Evolutionary conservation across 2,329 filamentous ascomycete genomes (phyloP).

Genomic region (Microcyclosporella mali): DNA sequence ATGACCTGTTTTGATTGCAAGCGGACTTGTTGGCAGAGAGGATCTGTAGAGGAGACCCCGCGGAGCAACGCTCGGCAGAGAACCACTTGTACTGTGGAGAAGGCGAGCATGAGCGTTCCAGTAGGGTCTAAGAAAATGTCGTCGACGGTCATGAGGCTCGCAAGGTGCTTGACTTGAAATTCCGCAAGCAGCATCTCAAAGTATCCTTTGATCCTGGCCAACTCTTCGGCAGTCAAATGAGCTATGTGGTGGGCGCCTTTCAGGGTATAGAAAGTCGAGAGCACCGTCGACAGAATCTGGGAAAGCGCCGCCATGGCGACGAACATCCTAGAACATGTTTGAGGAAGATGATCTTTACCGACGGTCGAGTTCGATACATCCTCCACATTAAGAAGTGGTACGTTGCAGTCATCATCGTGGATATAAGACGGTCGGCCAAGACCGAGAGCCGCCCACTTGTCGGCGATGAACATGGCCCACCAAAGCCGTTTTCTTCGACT

Average conservation of each 20-base stretch:
- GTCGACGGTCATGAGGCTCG: constrained; percentile 5
- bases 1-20: constrained; percentile 12
- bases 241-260: constrained; percentile 12
- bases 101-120: constrained; percentile 18
- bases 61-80: constrained; percentile 18
- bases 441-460: constrained; percentile 19
- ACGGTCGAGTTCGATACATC: constrained; percentile 16
- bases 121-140: constrained; percentile 19
- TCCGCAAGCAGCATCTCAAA: constrained; percentile 17
- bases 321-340: constrained; percentile 16
- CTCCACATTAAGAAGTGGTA: constrained; percentile 10
- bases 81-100: constrained; percentile 16
- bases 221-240: constrained; percentile 7
- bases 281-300: constrained; percentile 16
- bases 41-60: constrained; percentile 8
- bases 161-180: constrained; percentile 13
- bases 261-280: constrained; percentile 19
- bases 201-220: constrained; percentile 8
- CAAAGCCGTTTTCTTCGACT: constrained; percentile 20
- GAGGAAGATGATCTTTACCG: constrained; percentile 10
- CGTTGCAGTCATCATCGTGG: constrained; percentile 16
- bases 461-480: constrained; percentile 18
- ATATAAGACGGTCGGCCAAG: constrained; percentile 19
- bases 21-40: constrained; percentile 8
- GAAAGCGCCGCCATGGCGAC: constrained; percentile 20